Evolutionary conservation across 805 yeast genomes (phyloP).

Genomic region (Ogataea saltuana): DNA sequence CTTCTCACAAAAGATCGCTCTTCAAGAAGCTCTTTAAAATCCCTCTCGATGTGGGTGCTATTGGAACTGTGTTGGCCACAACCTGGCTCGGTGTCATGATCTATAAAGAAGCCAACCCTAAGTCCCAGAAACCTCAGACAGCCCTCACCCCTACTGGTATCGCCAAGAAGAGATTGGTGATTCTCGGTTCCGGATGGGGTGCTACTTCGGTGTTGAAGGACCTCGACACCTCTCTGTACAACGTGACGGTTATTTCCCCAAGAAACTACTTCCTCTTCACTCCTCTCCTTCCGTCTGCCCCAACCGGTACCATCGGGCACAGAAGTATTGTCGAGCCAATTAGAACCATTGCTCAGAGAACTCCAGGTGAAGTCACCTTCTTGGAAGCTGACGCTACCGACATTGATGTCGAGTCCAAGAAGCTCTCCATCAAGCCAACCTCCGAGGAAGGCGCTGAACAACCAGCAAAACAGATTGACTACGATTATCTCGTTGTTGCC

Average conservation of each 20-base stretch:
- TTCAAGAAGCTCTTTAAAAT: conserved; percentile 28
- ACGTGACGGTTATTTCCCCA: conserved; percentile 55
- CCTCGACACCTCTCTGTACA: conserved; percentile 53
- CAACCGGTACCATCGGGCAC: conserved; percentile 55
- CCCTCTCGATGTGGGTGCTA: conserved; percentile 31
- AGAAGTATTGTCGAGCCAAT: conserved; percentile 57
- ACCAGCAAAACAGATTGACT: conserved; percentile 30
- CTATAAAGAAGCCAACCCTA: conserved; percentile 44
- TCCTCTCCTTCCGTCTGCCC: conserved; percentile 55
- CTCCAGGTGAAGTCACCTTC: conserved; percentile 52
- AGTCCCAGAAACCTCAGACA: conserved; percentile 44
- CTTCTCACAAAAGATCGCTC: conserved; percentile 23
- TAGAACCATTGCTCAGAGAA: conserved; percentile 50
- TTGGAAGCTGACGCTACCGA: conserved; percentile 58
- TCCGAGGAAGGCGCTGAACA: conserved; percentile 44
- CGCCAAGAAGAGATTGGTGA: conserved; percentile 40
- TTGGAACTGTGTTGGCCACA: conserved; percentile 30
- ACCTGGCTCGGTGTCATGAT: conserved; percentile 42
- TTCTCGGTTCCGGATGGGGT: conserved; percentile 61
- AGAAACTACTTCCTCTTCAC: conserved; percentile 58
- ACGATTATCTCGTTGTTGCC: conserved; percentile 55
- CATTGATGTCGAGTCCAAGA: conserved; percentile 46
- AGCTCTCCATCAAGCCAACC: conserved; percentile 47
- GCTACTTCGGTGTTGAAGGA: conserved; percentile 52
- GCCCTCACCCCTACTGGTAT: conserved; percentile 47